phyloP scores from a whole-genome alignment of 768 basidiomycete species.

The Lactifluus volemus region DNA sequence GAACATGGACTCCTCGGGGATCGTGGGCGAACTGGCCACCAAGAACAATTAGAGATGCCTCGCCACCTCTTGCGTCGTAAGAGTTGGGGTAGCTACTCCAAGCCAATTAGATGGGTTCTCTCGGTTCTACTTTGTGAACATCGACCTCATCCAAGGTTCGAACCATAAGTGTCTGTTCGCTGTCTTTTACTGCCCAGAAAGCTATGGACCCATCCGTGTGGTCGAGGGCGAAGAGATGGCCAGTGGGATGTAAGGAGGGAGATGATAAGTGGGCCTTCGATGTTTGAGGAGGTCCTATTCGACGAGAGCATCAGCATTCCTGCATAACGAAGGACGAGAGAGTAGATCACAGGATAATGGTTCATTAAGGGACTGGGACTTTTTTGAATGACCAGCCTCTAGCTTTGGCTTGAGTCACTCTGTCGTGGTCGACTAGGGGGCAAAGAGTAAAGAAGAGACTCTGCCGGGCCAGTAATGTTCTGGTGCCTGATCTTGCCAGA shows the following conservation, averaged over 20 bases:
- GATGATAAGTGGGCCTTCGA: constrained; percentile 57
- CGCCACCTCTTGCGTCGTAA: constrained; percentile 53
- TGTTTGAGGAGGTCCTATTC: constrained; percentile 58
- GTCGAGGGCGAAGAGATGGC: constrained; percentile 69
- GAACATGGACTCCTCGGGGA: constrained; percentile 53
- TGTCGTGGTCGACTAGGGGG: too few species aligned
- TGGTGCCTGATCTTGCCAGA: too few species aligned
- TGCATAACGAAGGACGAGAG: neutral
- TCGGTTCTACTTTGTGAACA: constrained; percentile 43
- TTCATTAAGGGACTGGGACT: neutral
- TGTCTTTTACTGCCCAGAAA: constrained; percentile 77
- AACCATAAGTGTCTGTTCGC: constrained; percentile 65
- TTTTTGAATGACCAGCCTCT: neutral
- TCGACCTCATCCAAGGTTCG: constrained; percentile 54
- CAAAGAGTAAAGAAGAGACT: neutral
- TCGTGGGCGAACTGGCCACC: constrained; percentile 60
- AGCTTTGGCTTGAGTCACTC: neutral
- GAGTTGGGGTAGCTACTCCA: constrained; percentile 76
- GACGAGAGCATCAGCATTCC: neutral
- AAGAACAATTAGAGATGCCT: constrained; percentile 63
- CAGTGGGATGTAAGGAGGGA: constrained; percentile 64
- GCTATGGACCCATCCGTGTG: constrained; percentile 76
- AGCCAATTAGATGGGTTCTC: constrained; percentile 76
- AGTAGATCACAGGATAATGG: constrained; percentile 38
- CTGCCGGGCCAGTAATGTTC: too few species aligned